phyloP scores from a whole-genome alignment of 1,139 yeast genomes.

The Debaryomyces psychrophilus region DNA sequence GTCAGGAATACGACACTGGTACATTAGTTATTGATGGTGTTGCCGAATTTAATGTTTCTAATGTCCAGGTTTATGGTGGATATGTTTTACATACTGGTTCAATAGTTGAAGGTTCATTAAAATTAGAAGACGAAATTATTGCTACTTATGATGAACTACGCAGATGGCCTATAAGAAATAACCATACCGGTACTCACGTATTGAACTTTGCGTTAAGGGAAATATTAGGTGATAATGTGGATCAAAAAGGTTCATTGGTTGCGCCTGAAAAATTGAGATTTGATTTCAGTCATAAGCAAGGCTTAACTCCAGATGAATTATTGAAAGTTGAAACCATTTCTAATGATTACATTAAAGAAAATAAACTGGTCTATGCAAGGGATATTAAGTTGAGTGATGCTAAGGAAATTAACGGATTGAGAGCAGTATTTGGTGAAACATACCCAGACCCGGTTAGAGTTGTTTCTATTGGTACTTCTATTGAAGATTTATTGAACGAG shows the following conservation, averaged over 20 bases:
- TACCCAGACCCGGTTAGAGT: constrained; percentile 99
- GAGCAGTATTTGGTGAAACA: constrained; percentile 98
- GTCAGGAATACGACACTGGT: constrained; percentile 97
- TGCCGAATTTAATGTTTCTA: constrained; percentile 85
- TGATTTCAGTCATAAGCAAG: constrained; percentile 92
- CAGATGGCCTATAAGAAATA: constrained; percentile 95
- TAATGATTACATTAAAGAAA: constrained; percentile 70
- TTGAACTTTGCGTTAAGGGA: constrained; percentile 86
- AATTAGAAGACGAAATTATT: constrained; percentile 69
- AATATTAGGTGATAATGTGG: constrained; percentile 84
- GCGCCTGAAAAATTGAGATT: constrained; percentile 94
- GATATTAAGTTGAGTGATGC: constrained; percentile 80
- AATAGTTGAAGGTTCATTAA: constrained; percentile 72
- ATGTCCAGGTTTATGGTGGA: constrained; percentile 92
- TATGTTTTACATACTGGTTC: constrained; percentile 94
- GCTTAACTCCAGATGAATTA: constrained; percentile 69
- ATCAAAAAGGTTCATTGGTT: constrained; percentile 96
- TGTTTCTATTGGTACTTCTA: constrained; percentile 90
- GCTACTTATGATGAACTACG: constrained; percentile 91
- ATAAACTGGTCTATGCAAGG: constrained; percentile 74
- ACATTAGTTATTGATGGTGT: constrained; percentile 84
- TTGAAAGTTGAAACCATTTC: constrained; percentile 74
- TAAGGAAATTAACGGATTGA: constrained; percentile 74
- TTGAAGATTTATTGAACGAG: constrained; percentile 72
- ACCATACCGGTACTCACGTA: constrained; percentile 98